Conservation (phyloP, 164 flowering plant species). For the Vitis labrusca region DNA sequence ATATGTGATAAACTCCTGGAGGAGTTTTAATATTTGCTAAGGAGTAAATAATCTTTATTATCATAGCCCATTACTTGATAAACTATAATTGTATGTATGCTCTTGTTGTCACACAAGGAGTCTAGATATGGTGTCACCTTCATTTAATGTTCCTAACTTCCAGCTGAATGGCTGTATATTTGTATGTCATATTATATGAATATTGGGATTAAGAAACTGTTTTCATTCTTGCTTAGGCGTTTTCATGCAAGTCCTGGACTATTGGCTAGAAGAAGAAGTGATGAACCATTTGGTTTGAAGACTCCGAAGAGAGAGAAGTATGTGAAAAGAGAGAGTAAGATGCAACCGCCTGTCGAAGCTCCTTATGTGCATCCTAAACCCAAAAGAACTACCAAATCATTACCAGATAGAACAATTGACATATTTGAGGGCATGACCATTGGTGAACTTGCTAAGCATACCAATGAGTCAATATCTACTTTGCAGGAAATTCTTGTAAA, state of each 20-base stretch:
- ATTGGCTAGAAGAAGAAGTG: slow-evolving; percentile 34
- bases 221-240: slow-evolving; percentile 35
- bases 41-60: too few relatives aligned
- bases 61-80: too few relatives aligned
- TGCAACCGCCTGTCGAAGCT: slow-evolving; percentile 78
- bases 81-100: too few relatives aligned
- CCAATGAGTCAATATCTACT: slow-evolving; percentile 50
- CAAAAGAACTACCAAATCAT: slow-evolving; percentile 36
- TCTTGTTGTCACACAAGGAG: too few relatives aligned
- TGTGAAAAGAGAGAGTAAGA: slow-evolving; percentile 41
- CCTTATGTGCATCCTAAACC: slow-evolving; percentile 72
- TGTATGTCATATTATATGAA: background rate
- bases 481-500: slow-evolving; percentile 64
- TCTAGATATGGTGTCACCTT: too few relatives aligned
- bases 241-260: slow-evolving; percentile 57
- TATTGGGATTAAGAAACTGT: background rate
- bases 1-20: too few relatives aligned
- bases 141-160: too few relatives aligned
- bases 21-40: too few relatives aligned
- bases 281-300: slow-evolving; percentile 39
- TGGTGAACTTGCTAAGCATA: slow-evolving; percentile 75
- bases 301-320: slow-evolving; percentile 52
- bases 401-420: slow-evolving; percentile 60
- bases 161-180: background rate
- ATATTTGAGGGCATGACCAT: slow-evolving; percentile 94